Evolutionary conservation across 305 asterid genomes (phyloP), one percentile per base, ranked within the genome.

Genomic region (Striga hermonthica): DNA sequence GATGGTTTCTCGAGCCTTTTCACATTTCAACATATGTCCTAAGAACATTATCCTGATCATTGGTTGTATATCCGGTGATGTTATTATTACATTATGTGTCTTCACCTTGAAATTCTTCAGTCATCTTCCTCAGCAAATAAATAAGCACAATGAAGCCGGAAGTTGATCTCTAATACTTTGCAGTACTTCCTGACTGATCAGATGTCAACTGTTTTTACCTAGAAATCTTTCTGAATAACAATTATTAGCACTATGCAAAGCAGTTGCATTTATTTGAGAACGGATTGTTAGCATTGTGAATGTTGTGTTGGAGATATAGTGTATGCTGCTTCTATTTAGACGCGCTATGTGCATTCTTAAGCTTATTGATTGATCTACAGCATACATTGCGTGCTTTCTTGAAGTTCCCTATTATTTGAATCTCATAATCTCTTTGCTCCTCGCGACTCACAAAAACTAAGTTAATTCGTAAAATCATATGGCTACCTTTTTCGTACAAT

Each of bases 401-500:
- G 31, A 22, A 57, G 73, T 62, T 54, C 44, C 60, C 69, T 76
- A 52, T 59, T 56, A 52, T 59, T 56, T 36, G 53, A 55, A 61
- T 67, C 14, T 22, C 64, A 61, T 14, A 37, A 44, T 59, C 62
- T 62, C 62, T 63, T 50, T 15, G 60, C 55, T 44, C 74, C 58
- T 48, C 62, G 14, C 65, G 68, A 28, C 40, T 67, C 36, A 31
- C 45, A 36, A 69, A 71, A 65, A 73, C 67, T 49, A 54, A 75
- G 62, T 62, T 22, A 53, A 59, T 71, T 73, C 41, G 14, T 67
- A 64, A 3, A 5, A 5, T 54, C 59, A 54, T 12, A 54, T 63
- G 68, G 49, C 57, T 61, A 10, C 36, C 15, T 68, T 67, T 68
- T 67, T 62, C 73, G 53, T 57, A n/a, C 70, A 54, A 71, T 75